A percentile compares a stretch with the other conserved stretches of the same genome.
These are phyloP conservation scores for Phaffomyces thermotolerans DNA, from an alignment of 805 yeast species.

Conservation along the genomic window DNA sequence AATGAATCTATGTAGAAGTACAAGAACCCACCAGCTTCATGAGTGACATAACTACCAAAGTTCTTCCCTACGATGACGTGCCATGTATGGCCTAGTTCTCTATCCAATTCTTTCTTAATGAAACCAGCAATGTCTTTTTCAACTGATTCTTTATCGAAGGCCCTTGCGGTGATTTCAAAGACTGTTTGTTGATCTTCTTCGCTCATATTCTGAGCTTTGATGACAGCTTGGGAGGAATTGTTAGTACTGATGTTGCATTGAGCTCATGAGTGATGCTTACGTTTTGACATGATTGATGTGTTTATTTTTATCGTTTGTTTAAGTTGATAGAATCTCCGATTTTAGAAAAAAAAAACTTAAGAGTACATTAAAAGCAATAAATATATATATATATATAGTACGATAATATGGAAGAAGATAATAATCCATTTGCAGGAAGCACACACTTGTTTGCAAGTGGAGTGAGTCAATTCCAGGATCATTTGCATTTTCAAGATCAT, in stretches of 20 bases:
- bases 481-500: slow-evolving; percentile 1
- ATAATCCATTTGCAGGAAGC: slow-evolving; percentile 27
- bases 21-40: slow-evolving; percentile 64
- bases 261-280: not conserved
- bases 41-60: slow-evolving; percentile 75
- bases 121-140: slow-evolving; percentile 60
- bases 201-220: slow-evolving; percentile 23
- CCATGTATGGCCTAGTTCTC: slow-evolving; percentile 64
- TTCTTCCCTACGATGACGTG: slow-evolving; percentile 75
- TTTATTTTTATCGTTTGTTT: not conserved
- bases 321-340: not conserved
- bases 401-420: slow-evolving; percentile 21
- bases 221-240: slow-evolving; percentile 10
- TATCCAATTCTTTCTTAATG: slow-evolving; percentile 59
- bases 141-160: slow-evolving; percentile 35
- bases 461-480: slow-evolving; percentile 2
- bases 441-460: slow-evolving; percentile 22
- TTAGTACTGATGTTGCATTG: not conserved
- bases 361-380: too few species aligned
- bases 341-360: too few species aligned
- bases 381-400: too few species aligned
- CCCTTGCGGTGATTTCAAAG: slow-evolving; percentile 39
- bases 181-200: slow-evolving; percentile 47
- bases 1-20: slow-evolving; percentile 64
- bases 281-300: not conserved